These are phyloP conservation scores for Backusella circina DNA, from an alignment of 192 early-diverging fungal species.

Conservation along the genomic window DNA sequence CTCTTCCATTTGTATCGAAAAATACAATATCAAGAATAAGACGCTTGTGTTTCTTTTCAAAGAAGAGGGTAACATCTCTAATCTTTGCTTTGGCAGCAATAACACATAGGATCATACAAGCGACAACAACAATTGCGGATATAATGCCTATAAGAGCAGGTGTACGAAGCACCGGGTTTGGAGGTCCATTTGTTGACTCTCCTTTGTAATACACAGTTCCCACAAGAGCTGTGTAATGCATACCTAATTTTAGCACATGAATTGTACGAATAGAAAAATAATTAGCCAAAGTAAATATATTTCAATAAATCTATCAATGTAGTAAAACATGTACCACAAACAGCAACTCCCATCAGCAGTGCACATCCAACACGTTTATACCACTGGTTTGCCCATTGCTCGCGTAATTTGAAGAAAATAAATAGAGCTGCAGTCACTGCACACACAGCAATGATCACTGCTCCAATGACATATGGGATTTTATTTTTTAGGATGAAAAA, in stretches of 20 bases:
- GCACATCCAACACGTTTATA: constrained; percentile 46
- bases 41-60: constrained; percentile 15
- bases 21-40: constrained; percentile 30
- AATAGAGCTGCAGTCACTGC: constrained; percentile 38
- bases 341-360: constrained; percentile 39
- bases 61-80: not conserved
- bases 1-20: constrained; percentile 30
- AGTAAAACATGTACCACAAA: constrained; percentile 30
- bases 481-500: constrained; percentile 21
- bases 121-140: constrained; percentile 20
- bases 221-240: constrained; percentile 36
- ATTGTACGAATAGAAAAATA: not conserved
- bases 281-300: not conserved
- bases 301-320: not conserved
- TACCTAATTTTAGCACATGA: constrained; percentile 15
- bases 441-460: constrained; percentile 31
- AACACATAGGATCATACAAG: constrained; percentile 13
- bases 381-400: constrained; percentile 41
- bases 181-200: not conserved
- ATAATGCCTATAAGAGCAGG: constrained; percentile 19
- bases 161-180: constrained; percentile 1
- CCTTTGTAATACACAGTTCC: constrained; percentile 33
- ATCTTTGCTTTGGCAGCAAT: not conserved
- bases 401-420: constrained; percentile 47
- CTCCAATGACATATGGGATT: constrained; percentile 18